A percentile compares a stretch with the other conserved stretches of the same genome.
Conservation (phyloP, 2,329 filamentous ascomycete species). For the Neofusicoccum laricinum region DNA sequence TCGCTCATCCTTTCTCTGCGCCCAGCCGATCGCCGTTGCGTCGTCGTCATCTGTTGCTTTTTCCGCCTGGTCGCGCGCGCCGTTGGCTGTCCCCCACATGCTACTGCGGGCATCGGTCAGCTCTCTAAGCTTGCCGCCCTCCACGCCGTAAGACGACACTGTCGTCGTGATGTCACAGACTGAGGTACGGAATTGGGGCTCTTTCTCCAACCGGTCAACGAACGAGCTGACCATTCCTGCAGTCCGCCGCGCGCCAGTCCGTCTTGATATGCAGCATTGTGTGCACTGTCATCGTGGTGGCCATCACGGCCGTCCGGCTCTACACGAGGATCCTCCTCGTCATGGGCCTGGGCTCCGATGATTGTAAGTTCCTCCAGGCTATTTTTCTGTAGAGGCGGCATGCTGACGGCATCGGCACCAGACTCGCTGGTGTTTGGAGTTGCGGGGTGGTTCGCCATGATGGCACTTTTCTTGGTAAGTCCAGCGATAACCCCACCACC, state of each 20-base stretch:
- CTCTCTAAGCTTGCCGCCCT: neutral
- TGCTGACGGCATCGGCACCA: neutral
- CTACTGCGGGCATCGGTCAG: neutral
- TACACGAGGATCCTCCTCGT: conserved; percentile 4
- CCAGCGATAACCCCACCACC: neutral
- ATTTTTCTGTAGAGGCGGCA: too few relatives aligned
- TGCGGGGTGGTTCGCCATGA: neutral
- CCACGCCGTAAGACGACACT: neutral
- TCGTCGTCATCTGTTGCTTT: neutral
- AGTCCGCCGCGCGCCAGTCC: too few relatives aligned
- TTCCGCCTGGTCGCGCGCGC: neutral
- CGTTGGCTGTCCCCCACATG: neutral
- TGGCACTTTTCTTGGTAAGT: neutral
- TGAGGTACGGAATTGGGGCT: neutral
- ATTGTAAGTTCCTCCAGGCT: neutral
- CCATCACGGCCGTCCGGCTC: neutral
- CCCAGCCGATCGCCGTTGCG: neutral
- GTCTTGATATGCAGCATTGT: neutral
- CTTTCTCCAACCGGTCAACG: neutral
- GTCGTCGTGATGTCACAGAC: neutral
- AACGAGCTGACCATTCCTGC: too few relatives aligned
- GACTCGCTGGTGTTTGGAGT: neutral
- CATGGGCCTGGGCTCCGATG: neutral
- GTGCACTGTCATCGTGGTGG: neutral
- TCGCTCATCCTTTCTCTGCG: neutral